Conservation (phyloP, 2,329 filamentous ascomycete species). For the Massarina eburnea region DNA sequence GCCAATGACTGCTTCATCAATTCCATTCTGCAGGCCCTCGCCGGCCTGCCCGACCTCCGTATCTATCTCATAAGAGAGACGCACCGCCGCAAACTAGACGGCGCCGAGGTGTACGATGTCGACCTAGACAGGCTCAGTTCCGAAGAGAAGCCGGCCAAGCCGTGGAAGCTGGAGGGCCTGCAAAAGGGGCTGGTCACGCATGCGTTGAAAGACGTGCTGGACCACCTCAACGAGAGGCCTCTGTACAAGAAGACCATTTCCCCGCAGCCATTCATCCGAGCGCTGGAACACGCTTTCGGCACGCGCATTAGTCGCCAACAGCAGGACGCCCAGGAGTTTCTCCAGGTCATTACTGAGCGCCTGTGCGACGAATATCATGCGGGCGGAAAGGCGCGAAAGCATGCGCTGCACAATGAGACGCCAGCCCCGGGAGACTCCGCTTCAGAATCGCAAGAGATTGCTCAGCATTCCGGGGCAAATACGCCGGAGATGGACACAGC, state of each 20-base stretch:
- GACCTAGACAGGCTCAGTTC: constrained; percentile 50
- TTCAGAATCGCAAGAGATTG: constrained; percentile 25
- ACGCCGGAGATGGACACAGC: constrained; percentile 14
- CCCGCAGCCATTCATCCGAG: constrained; percentile 78
- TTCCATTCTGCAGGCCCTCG: constrained; percentile 88
- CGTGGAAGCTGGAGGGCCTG: constrained; percentile 59
- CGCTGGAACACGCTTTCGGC: constrained; percentile 81
- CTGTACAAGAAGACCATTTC: constrained; percentile 93
- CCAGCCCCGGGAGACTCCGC: constrained; percentile 18
- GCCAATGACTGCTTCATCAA: constrained; percentile 89
- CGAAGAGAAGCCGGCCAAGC: constrained; percentile 43
- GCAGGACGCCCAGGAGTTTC: constrained; percentile 95
- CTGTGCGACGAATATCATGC: constrained; percentile 94
- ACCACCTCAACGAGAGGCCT: constrained; percentile 88
- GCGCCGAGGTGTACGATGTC: constrained; percentile 71
- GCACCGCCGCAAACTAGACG: constrained; percentile 79
- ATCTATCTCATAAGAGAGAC: constrained; percentile 91
- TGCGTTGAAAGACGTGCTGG: constrained; percentile 88
- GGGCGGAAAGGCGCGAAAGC: constrained; percentile 69
- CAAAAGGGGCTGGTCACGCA: constrained; percentile 82
- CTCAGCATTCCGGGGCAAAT: constrained; percentile 30
- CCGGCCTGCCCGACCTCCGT: constrained; percentile 84
- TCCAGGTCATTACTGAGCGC: constrained; percentile 90
- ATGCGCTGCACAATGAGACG: constrained; percentile 47
- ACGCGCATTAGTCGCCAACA: constrained; percentile 92